A percentile compares a stretch with the other conserved stretches of the same genome.
Evolutionary conservation across 2,329 filamentous ascomycete genomes (phyloP).

Genomic region (Ceratocystiopsis sp.): DNA sequence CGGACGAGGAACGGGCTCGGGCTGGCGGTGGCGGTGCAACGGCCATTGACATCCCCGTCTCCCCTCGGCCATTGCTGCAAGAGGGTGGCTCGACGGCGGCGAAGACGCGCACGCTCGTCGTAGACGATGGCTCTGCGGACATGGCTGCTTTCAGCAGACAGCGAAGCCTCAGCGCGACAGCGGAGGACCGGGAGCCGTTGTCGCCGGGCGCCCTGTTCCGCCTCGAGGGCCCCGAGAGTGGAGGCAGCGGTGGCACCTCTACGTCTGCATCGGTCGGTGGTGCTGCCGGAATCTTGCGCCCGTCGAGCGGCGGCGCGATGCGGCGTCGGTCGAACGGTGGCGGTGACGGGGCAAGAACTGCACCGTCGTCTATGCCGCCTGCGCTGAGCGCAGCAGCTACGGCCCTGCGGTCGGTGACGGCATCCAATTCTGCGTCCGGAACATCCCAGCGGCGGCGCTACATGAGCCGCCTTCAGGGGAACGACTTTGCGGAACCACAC

Average conservation of each 20-base stretch:
- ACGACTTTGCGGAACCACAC: background rate
- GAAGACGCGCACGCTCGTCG: constrained; percentile 29
- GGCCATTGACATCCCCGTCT: constrained; percentile 58
- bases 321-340: background rate
- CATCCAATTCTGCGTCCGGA: background rate
- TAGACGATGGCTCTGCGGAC: constrained; percentile 44
- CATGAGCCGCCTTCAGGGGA: constrained; percentile 5
- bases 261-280: background rate
- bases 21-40: constrained; percentile 32
- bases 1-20: constrained; percentile 15
- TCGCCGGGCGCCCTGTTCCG: constrained; percentile 47
- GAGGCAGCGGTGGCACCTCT: constrained; percentile 1
- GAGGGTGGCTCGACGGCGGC: constrained; percentile 42
- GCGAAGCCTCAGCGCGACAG: constrained; percentile 51
- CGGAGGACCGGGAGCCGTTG: constrained; percentile 45
- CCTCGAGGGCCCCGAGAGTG: constrained; percentile 19
- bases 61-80: constrained; percentile 36
- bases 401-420: background rate
- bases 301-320: constrained; percentile 3
- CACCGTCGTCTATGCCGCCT: background rate
- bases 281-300: background rate
- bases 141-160: constrained; percentile 38
- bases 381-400: background rate
- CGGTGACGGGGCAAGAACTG: too few relatives aligned
- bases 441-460: constrained; percentile 7